Base-by-base conservation (phyloP, 1,284 basidiomycete species). In the Caloboletus inedulis region DNA sequence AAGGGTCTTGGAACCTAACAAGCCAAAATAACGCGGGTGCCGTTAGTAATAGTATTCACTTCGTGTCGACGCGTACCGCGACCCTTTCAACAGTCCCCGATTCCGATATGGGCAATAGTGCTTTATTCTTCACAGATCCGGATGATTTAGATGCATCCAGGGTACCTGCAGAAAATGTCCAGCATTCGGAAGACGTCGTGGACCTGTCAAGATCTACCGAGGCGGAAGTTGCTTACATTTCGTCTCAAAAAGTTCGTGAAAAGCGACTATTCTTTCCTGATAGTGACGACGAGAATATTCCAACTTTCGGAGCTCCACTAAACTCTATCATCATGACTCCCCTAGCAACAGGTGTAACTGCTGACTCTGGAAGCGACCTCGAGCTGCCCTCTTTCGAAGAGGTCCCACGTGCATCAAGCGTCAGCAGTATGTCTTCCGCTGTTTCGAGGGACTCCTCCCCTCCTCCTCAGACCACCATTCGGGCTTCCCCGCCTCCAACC, bases 271-370 rank as follows among this genome's bases (percentile, higher is more conserved):
- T 87, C 60, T 69, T 84, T 43, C 73, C 76, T 0, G 78, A 78
- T 50, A 84, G 82, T 53, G 83, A 84, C 41, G 81, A 84, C 34
- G 84, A 81, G 27, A 68, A 81, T 13, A 45, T 51, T 33, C 55
- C 57, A 33, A 50, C 45, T 46, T 54, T 58, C 48, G 41, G 69
- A 67, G 21, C 42, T 47, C 33, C 49, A 37, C 29, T 14, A 18
- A 43, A 16, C 49, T 50, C 35, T 53, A 63, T 44, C 55, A 58
- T 45, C 58, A 49, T 36, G 36, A 43, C 43, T 5, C 47, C 55
- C 23, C 36, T 46, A 6, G 40, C 36, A 37, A 33, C 23, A 7
- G 36, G 36, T 25, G 45, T 49, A 12, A 55, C 57, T 4, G 62
- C 72, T 37, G 69, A 68, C 51, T 62, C 60, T 21, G 67, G 63